Conservation (phyloP, 1,284 basidiomycete genomes). For the Naganishia liquefaciens region DNA sequence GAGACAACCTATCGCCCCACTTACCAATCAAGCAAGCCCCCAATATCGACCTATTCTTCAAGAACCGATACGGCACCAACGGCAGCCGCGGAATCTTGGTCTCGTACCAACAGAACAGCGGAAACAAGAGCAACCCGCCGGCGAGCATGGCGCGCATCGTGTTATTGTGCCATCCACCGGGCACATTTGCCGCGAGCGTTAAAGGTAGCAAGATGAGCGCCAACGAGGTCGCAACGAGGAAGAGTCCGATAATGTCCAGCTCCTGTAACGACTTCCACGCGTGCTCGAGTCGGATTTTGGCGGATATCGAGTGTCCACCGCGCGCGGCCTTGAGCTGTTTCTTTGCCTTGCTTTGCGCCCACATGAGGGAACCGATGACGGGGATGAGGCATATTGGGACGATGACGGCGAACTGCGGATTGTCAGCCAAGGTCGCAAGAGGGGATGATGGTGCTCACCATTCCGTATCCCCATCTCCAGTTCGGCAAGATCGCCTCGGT, state of each 20-base stretch:
- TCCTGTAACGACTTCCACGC: conserved; percentile 38
- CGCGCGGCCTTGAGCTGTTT: conserved; percentile 39
- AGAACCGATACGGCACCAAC: conserved; percentile 60
- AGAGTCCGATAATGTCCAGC: conserved; percentile 62
- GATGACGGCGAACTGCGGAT: conserved; percentile 51
- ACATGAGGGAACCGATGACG: conserved; percentile 66
- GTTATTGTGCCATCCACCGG: conserved; percentile 51
- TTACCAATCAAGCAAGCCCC: conserved; percentile 66
- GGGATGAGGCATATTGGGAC: conserved; percentile 49
- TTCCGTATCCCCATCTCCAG: conserved; percentile 76
- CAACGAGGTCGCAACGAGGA: conserved; percentile 64
- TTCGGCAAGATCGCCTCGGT: conserved; percentile 60
- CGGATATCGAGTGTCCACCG: not conserved
- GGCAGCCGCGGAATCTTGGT: conserved; percentile 53
- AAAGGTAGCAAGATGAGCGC: conserved; percentile 69
- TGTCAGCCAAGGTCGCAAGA: not conserved
- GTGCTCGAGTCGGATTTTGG: not conserved
- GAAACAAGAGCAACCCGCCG: conserved; percentile 53
- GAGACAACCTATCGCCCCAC: conserved; percentile 51
- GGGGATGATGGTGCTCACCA: conserved; percentile 44
- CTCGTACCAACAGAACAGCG: conserved; percentile 55
- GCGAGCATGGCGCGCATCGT: conserved; percentile 52
- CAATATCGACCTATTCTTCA: conserved; percentile 63
- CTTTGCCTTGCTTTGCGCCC: conserved; percentile 68
- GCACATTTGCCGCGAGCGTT: conserved; percentile 59